phyloP scores from a whole-genome alignment of 345 rosid species.

The Acer negundo region DNA sequence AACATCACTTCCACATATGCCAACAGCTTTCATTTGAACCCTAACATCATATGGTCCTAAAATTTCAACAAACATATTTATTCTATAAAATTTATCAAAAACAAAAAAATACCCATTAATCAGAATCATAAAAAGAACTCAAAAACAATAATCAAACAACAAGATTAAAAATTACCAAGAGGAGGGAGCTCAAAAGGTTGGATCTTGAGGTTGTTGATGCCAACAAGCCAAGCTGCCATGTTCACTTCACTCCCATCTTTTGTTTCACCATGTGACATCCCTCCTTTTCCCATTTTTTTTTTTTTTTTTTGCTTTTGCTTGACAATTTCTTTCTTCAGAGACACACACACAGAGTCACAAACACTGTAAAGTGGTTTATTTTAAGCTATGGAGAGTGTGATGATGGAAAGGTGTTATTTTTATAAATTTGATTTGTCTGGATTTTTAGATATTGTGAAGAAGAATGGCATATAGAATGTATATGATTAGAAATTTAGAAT shows the following conservation, averaged over 20 bases:
- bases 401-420: not conserved
- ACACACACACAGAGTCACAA: not conserved
- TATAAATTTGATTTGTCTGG: not conserved
- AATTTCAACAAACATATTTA: not conserved
- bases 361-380: not conserved
- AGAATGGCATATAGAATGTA: not conserved
- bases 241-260: constrained; percentile 58
- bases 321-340: not conserved
- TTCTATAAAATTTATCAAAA: not conserved
- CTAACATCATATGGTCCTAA: constrained; percentile 82
- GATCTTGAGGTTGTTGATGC: constrained; percentile 79
- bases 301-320: constrained; percentile 10
- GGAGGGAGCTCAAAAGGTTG: constrained; percentile 76
- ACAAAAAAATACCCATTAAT: not conserved
- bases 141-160: not conserved
- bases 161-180: constrained; percentile 44
- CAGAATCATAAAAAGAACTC: constrained; percentile 2
- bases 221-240: constrained; percentile 89
- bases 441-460: not conserved
- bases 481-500: not conserved
- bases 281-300: constrained; percentile 62
- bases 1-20: constrained; percentile 95
- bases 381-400: not conserved
- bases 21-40: constrained; percentile 87
- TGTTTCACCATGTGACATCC: constrained; percentile 56